These are phyloP conservation scores for Tulasnella sp. DNA, from an alignment of 768 basidiomycete genomes.

Conservation along the genomic window DNA sequence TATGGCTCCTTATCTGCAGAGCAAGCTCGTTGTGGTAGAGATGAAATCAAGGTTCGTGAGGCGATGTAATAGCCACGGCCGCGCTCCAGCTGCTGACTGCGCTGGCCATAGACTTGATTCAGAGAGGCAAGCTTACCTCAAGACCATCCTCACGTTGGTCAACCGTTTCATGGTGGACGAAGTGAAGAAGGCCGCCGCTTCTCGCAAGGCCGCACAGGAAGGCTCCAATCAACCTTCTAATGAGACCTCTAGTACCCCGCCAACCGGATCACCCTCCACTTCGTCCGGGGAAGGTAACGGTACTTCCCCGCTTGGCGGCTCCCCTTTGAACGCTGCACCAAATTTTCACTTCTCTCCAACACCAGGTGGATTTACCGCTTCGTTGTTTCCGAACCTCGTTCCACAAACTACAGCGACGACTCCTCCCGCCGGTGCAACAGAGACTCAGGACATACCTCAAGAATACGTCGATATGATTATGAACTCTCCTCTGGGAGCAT, in stretches of 20 bases:
- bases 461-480: background rate
- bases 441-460: background rate
- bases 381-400: background rate
- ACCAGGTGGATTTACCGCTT: background rate
- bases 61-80: background rate
- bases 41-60: slow-evolving; percentile 3
- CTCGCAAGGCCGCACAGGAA: background rate
- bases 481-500: background rate
- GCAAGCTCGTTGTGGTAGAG: background rate
- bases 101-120: background rate
- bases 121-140: background rate
- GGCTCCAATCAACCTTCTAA: background rate
- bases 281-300: background rate
- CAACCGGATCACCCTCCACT: background rate
- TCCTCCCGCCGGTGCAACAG: background rate
- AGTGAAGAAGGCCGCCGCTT: background rate
- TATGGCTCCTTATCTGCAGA: background rate
- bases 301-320: background rate
- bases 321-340: background rate
- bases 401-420: background rate
- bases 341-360: background rate
- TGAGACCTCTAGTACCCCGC: background rate
- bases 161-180: background rate
- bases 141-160: background rate
- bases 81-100: background rate